Percentiles rank a stretch among this genome's conserved stretches.
Evolutionary conservation across 2,329 filamentous ascomycete species (phyloP).

Genomic region (Hirsutella thompsonii): DNA sequence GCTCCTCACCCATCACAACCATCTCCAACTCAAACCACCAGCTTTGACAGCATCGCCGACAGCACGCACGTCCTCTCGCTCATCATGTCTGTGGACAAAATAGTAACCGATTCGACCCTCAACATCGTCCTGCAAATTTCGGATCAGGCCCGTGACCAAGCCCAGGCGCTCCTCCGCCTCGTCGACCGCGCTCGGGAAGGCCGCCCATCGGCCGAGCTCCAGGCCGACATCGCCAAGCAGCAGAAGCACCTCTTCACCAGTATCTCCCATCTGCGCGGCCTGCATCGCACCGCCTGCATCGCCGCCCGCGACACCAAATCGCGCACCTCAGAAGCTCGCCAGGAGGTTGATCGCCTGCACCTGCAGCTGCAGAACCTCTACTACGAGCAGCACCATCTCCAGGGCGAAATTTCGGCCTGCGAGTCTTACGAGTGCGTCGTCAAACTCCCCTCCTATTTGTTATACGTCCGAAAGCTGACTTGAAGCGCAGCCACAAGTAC

Average conservation of each 20-base stretch:
- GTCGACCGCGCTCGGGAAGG: constrained; percentile 31
- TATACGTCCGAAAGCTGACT: neutral
- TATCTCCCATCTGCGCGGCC: constrained; percentile 65
- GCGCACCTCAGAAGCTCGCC: constrained; percentile 71
- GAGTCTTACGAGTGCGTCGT: constrained; percentile 74
- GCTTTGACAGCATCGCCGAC: too few relatives aligned
- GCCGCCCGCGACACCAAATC: constrained; percentile 76
- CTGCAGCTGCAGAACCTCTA: constrained; percentile 90
- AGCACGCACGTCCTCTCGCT: too few relatives aligned
- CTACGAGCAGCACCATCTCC: constrained; percentile 86
- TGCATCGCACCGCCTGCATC: constrained; percentile 73
- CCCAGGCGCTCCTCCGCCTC: constrained; percentile 48
- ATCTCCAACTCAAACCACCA: too few relatives aligned
- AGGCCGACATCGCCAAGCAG: constrained; percentile 53
- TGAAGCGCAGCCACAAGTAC: constrained; percentile 65
- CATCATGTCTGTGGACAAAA: constrained; percentile 24
- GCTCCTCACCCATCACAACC: too few relatives aligned
- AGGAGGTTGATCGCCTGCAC: constrained; percentile 84
- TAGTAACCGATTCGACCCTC: constrained; percentile 37
- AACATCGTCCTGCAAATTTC: constrained; percentile 58
- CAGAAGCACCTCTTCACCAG: constrained; percentile 72
- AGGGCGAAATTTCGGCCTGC: constrained; percentile 81
- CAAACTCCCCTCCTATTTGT: neutral
- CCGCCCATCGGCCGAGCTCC: constrained; percentile 31
- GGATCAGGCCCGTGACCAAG: constrained; percentile 60